Conservation (phyloP, 306 rosid species). For the Medicago arabica region DNA sequence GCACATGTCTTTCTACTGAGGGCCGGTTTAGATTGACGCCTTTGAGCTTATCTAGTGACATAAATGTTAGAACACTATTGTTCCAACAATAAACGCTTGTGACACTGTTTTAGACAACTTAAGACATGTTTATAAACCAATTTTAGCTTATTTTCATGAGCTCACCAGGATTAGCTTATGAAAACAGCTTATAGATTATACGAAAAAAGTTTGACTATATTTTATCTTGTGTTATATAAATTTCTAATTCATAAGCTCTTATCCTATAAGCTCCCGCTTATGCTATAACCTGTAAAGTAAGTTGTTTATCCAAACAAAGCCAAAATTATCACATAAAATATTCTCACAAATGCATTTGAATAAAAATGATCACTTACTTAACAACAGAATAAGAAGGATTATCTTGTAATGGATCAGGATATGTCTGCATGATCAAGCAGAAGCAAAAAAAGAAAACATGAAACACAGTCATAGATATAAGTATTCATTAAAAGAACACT, state of each 20-base stretch:
- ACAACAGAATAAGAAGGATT: slow-evolving; percentile 93
- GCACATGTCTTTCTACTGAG: neutral
- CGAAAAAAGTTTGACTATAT: too few relatives aligned
- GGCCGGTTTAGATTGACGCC: neutral
- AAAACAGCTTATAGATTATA: neutral
- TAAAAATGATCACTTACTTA: slow-evolving; percentile 54
- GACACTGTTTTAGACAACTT: neutral
- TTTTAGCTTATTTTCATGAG: neutral
- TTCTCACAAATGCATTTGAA: neutral
- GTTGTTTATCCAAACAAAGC: neutral
- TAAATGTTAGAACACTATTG: too few relatives aligned
- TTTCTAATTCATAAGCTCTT: too few relatives aligned
- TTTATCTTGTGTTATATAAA: too few relatives aligned
- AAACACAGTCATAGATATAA: neutral
- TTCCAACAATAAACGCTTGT: neutral
- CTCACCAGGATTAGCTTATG: neutral
- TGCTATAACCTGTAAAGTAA: neutral
- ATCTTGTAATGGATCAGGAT: slow-evolving; percentile 81
- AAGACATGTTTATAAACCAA: neutral
- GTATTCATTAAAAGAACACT: slow-evolving; percentile 1
- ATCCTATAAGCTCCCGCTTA: too few relatives aligned
- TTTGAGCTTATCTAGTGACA: neutral
- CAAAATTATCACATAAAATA: neutral
- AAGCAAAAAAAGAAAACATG: neutral
- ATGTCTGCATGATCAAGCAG: slow-evolving; percentile 58